phyloP scores from a whole-genome alignment of 305 asterid species.

The Fraxinus dipetala region DNA sequence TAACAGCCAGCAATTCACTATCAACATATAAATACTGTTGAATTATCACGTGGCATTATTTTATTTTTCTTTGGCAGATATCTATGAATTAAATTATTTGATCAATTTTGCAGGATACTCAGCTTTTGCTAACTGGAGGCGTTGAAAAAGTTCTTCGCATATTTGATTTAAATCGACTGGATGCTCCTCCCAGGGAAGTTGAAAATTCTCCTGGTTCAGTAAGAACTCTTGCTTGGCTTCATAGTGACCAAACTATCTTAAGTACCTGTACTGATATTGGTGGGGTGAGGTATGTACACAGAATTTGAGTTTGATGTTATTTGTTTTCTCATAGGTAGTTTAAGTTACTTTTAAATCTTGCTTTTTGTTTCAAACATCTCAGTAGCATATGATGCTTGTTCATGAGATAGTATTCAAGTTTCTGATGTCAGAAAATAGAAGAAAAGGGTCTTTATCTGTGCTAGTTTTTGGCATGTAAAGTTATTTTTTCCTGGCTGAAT shows the following conservation, averaged over 20 bases:
- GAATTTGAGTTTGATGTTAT: not conserved
- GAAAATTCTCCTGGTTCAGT: conserved; percentile 84
- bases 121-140: conserved; percentile 76
- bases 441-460: not conserved
- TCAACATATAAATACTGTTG: not conserved
- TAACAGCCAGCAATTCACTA: not conserved
- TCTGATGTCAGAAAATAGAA: not conserved
- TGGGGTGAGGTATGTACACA: conserved; percentile 75
- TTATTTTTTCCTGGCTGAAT: not conserved
- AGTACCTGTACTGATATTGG: conserved; percentile 87
- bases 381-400: not conserved
- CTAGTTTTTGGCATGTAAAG: not conserved
- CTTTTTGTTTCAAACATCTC: not conserved
- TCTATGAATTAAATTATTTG: conserved; percentile 17
- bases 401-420: not conserved
- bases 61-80: not conserved
- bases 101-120: conserved; percentile 58
- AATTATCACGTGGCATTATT: not conserved
- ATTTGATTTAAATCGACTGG: conserved; percentile 74
- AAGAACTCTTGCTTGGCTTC: conserved; percentile 88
- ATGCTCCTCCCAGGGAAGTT: conserved; percentile 89
- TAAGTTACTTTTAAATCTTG: not conserved
- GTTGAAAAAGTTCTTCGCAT: conserved; percentile 78
- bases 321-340: conserved; percentile 1
- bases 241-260: conserved; percentile 82